These are phyloP conservation scores for Podila clonocystis DNA, from an alignment of 192 early-diverging fungal genomes.

Conservation along the genomic window DNA sequence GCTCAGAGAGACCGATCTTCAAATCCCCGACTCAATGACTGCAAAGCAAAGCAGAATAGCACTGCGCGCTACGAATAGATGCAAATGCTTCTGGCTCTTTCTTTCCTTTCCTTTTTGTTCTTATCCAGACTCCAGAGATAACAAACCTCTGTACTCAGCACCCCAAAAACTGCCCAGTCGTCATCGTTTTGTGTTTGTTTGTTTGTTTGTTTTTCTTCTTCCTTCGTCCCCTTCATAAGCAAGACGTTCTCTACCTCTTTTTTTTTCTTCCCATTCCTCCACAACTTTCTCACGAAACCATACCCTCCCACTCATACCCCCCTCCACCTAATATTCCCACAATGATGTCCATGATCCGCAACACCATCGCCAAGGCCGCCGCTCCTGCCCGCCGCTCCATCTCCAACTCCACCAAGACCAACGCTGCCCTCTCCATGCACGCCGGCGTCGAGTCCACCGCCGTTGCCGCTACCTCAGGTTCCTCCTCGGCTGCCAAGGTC, in stretches of 20 bases:
- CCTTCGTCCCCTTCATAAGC: neutral
- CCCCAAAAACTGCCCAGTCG: neutral
- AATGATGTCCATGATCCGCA: constrained; percentile 39
- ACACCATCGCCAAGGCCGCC: constrained; percentile 8
- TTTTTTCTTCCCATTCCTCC: neutral
- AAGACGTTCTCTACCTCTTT: neutral
- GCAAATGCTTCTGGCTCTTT: no score
- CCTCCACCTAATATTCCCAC: neutral
- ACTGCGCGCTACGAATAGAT: no score
- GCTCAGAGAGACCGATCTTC: no score
- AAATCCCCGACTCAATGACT: no score
- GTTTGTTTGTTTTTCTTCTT: neutral
- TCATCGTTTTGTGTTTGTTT: neutral
- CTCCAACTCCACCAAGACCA: constrained; percentile 21
- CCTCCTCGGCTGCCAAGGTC: constrained; percentile 13
- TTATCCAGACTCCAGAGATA: neutral
- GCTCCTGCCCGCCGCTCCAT: constrained; percentile 19
- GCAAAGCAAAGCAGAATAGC: no score
- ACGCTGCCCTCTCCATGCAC: constrained; percentile 10
- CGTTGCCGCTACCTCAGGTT: neutral
- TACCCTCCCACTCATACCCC: neutral
- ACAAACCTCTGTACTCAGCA: neutral
- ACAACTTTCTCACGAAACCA: constrained; percentile 3
- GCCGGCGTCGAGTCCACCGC: neutral
- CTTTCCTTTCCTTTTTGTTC: no score